These are phyloP conservation scores for Sphaerulina populicola DNA, from an alignment of 2,329 filamentous ascomycete genomes.

Conservation along the genomic window DNA sequence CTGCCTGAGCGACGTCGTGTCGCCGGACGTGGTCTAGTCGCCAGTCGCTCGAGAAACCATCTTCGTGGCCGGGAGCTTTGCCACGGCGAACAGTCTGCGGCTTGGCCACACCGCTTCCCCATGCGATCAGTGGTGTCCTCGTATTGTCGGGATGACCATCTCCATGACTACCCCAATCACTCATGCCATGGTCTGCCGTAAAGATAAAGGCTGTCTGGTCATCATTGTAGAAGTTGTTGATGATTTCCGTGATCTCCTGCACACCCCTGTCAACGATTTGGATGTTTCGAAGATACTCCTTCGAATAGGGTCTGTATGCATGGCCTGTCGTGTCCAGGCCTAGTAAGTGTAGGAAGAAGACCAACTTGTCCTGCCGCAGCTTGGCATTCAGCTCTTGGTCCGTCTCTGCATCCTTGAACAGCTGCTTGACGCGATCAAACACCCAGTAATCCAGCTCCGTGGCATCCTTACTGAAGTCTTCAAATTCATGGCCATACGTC, in stretches of 20 bases:
- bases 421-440: conserved; percentile 80
- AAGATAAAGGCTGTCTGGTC: conserved; percentile 90
- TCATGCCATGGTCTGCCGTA: conserved; percentile 98
- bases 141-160: conserved; percentile 97
- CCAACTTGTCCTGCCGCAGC: conserved; percentile 72
- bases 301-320: conserved; percentile 78
- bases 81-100: conserved; percentile 52
- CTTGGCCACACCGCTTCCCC: conserved; percentile 82
- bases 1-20: conserved; percentile 87
- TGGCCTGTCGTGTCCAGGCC: conserved; percentile 90
- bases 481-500: conserved; percentile 71
- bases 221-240: conserved; percentile 75
- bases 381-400: conserved; percentile 66
- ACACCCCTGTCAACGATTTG: conserved; percentile 89
- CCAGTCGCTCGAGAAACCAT: conserved; percentile 82
- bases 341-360: conserved; percentile 91
- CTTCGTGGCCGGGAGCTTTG: conserved; percentile 73
- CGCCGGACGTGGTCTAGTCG: conserved; percentile 67
- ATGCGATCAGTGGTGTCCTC: conserved; percentile 80
- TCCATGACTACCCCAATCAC: conserved; percentile 97
- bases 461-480: conserved; percentile 82
- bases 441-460: conserved; percentile 84
- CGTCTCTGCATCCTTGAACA: conserved; percentile 71
- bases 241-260: conserved; percentile 68
- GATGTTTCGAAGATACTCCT: conserved; percentile 90